Evolutionary conservation across 768 basidiomycete genomes (phyloP), one percentile per base, ranked within the genome.

Genomic region (Brasilioporus rufonigricans): DNA sequence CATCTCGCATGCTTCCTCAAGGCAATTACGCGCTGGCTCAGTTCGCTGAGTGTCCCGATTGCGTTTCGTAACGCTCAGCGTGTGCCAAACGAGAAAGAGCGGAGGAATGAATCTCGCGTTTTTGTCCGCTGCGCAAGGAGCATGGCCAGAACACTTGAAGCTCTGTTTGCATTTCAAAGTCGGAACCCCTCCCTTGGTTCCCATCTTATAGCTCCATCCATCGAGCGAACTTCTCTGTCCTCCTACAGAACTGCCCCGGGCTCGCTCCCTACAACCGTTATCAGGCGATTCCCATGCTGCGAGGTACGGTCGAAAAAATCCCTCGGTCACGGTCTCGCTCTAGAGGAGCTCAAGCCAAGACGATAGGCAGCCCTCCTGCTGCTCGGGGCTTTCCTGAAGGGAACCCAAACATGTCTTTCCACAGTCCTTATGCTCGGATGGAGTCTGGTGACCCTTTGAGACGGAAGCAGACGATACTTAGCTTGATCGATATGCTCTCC

Each of bases 381-480:
- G 41, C 58, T 58, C 69, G 71, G 52, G 61, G 56, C 54, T 61
- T 69, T 61, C 61, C 64, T 43, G 69, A 71, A 32, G 59, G 66
- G 48, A 56, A 45, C 27, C 57, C 71, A 32, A 66, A 53, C 49
- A 52, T 65, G 32, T 53, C 68, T 29, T 18, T 67, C 41, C 63
- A 60, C 16, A 65, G 63, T 55, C 61, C 68, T 18, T 72, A 63
- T 44, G 58, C 68, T 48, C 68, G 70, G 26, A 58, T 61, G 55
- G 70, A 72, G 47, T 50, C 59, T 23, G 9, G 36, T 24, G 71
- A 67, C 52, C 66, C 72, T 43, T 52, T 66, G 48, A 72, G 38
- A 55, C 73, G 79, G 52, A 80, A 73, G 61, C 76, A 80, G 59
- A 78, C 80, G 8, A 62, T 81, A 44, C 67, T 77, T 36, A 79